Conservation (phyloP, 177 flowering plant species). For the Vitis hybrid region DNA sequence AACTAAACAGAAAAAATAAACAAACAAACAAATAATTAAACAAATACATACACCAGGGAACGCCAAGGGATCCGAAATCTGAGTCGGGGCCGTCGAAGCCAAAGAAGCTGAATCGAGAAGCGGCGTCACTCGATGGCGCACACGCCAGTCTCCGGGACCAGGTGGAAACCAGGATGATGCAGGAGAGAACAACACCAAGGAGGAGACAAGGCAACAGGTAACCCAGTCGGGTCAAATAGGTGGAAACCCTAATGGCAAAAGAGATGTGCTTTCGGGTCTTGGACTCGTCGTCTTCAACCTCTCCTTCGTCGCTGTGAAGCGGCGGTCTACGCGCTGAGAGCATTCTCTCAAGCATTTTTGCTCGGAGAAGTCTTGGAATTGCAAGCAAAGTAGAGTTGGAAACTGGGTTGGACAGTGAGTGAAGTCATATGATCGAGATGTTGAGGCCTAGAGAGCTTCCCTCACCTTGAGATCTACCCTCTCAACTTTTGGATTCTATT, state of each 20-base stretch:
- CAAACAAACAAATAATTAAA: background rate
- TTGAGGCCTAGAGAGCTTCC: too few species aligned
- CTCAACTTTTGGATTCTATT: too few species aligned
- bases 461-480: too few species aligned
- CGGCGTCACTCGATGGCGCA: slow-evolving; percentile 41
- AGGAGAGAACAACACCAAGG: slow-evolving; percentile 20
- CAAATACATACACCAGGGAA: slow-evolving; percentile 89
- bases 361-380: slow-evolving; percentile 5
- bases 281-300: slow-evolving; percentile 50
- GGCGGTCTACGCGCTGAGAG: slow-evolving; percentile 42
- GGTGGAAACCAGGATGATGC: slow-evolving; percentile 27
- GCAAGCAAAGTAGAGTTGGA: background rate
- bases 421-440: too few species aligned
- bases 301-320: slow-evolving; percentile 23
- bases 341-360: slow-evolving; percentile 42
- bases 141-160: slow-evolving; percentile 56
- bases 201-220: slow-evolving; percentile 42
- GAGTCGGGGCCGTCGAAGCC: slow-evolving; percentile 76
- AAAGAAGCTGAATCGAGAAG: slow-evolving; percentile 47
- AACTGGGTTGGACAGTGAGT: background rate
- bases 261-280: slow-evolving; percentile 55
- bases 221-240: slow-evolving; percentile 35
- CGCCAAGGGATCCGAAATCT: slow-evolving; percentile 89
- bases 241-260: slow-evolving; percentile 26
- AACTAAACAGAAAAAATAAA: background rate